Evolutionary conservation across 768 basidiomycete species (phyloP).

Genomic region (Trametopsis cervina): DNA sequence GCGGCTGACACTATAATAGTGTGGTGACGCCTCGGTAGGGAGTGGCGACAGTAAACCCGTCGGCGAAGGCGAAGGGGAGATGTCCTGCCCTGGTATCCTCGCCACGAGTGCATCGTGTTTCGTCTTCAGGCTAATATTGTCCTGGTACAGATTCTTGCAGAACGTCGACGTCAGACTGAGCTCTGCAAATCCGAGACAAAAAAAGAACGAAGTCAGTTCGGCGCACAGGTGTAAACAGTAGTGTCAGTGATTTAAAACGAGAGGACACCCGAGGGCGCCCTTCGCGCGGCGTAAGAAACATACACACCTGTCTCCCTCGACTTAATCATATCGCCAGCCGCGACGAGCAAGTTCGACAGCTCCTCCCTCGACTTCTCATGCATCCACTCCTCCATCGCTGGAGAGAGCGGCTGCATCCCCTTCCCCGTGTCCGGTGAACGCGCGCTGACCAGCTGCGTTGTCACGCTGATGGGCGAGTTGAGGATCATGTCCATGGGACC

Average conservation of each 20-base stretch:
- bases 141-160: conserved; percentile 63
- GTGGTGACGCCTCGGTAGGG: conserved; percentile 6
- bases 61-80: conserved; percentile 18
- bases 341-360: conserved; percentile 58
- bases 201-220: neutral
- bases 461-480: conserved; percentile 32
- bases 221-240: neutral
- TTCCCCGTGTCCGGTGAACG: conserved; percentile 13
- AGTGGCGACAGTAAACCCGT: conserved; percentile 13
- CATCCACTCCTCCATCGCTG: conserved; percentile 39
- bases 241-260: too few species aligned
- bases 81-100: conserved; percentile 36
- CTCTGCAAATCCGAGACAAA: conserved; percentile 33
- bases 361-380: conserved; percentile 68
- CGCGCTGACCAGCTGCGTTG: conserved; percentile 26
- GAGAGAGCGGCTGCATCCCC: conserved; percentile 15
- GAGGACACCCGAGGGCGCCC: too few species aligned
- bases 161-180: conserved; percentile 61
- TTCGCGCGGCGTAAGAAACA: too few species aligned
- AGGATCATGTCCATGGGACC: conserved; percentile 27
- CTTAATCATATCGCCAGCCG: conserved; percentile 71
- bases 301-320: conserved; percentile 67
- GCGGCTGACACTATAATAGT: conserved; percentile 12
- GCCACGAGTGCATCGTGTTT: conserved; percentile 69
- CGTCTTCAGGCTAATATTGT: conserved; percentile 58